Base-by-base conservation (phyloP, 1,139 yeast species). In the Kodamaea fungicola region DNA sequence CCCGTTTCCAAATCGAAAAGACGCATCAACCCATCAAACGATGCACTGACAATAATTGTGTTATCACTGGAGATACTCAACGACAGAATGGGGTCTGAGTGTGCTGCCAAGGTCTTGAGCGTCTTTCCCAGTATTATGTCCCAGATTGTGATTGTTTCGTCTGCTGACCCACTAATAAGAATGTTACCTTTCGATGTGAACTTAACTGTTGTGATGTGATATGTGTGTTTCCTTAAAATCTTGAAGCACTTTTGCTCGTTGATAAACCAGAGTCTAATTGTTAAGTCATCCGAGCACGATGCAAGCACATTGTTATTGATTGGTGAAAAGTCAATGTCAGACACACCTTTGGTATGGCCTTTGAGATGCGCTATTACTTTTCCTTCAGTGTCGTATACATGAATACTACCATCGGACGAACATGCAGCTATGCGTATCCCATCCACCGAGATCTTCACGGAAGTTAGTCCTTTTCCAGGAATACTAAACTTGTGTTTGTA, bases 141-240 rank as follows among this genome's bases (percentile, higher is more conserved):
- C 98, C 98, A 92, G 3, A 90, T 74, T 34, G 89, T 76, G 16
- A 92, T 83, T 33, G 90, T 89, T 52, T 92, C 98, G 59, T 92
- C 98, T 30, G 94, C 80, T 1, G 95, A 79, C 0, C 96, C 96
- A 33, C 90, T 78, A 21, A 87, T 80, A 21, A 92, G 59, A 19
- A 92, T 61, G 48, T 88, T 87, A 0, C 97, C 96, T 54, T 82
- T 82, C 32, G 69, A 61, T 43, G 80, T 84, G 64, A 83, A 92
- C 40, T 71, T 69, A n/a, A 88, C 62, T 9, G 86, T 70, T 3
- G 88, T 82, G 13, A 88, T 87, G 44, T 88, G 92, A 46, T 83
- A 92, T 0, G 96, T 87, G 54, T 92, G 98, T 10, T 95, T 92
- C 37, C 74, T 70, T 28, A 90, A 59, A 2, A 80, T 67, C 40